Evolutionary conservation across 1,284 basidiomycete species (phyloP).

Genomic region (Lentinus polychrous): DNA sequence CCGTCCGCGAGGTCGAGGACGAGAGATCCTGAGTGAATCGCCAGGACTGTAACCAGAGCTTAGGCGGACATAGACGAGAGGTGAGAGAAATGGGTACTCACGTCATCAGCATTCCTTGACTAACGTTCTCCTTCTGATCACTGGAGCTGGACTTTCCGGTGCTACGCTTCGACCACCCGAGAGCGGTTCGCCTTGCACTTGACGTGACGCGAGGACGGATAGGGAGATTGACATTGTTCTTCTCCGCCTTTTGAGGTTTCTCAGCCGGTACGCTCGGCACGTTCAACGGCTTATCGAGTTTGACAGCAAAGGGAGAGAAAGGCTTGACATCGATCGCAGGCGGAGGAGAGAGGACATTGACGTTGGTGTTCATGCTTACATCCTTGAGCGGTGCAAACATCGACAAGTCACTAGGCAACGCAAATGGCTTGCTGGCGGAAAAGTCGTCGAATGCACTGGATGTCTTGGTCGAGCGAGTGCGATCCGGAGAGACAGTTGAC

Average conservation of each 20-base stretch:
- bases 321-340: conserved; percentile 37
- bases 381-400: conserved; percentile 20
- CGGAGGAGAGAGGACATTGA: conserved; percentile 23
- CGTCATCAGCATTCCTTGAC: conserved; percentile 42
- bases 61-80: neutral
- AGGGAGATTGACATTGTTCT: conserved; percentile 19
- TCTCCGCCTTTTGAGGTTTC: conserved; percentile 17
- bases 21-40: conserved; percentile 56
- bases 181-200: conserved; percentile 43
- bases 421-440: conserved; percentile 13
- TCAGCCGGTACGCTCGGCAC: conserved; percentile 5
- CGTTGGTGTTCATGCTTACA: conserved; percentile 34
- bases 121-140: conserved; percentile 44
- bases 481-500: conserved; percentile 36
- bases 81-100: conserved; percentile 31
- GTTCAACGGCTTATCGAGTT: conserved; percentile 16
- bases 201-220: conserved; percentile 51
- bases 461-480: conserved; percentile 18
- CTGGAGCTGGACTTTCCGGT: conserved; percentile 22
- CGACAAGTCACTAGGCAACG: conserved; percentile 11
- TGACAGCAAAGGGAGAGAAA: conserved; percentile 31
- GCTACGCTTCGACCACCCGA: conserved; percentile 59
- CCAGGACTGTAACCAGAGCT: conserved; percentile 36
- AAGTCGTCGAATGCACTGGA: neutral
- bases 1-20: conserved; percentile 56